Base-by-base conservation (phyloP, 2,329 filamentous ascomycete genomes). In the Myriosclerotinia duriaeana region DNA sequence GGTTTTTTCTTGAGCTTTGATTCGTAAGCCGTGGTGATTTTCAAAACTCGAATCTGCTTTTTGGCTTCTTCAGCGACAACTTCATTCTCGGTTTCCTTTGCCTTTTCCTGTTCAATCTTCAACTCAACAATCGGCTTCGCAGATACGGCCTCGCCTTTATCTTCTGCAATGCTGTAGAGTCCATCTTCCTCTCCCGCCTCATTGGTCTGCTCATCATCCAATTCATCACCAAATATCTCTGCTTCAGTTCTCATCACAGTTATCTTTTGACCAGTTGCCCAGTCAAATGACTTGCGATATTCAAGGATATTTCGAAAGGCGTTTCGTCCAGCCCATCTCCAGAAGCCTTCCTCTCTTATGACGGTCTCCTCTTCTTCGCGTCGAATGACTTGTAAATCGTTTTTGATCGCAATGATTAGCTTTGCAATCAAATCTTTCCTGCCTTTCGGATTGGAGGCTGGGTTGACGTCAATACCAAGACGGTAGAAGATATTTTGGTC, bases 291-390 rank as follows among this genome's bases (percentile, higher is more conserved):
- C 38, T 72, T 58, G 30, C 71, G 69, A 6, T 63, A 71, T n/a
- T 67, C 53, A 40, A 61, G 42, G 14, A 75, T 75, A 1, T 68
- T 56, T 12, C 71, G 52, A 38, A 67, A 72, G 3, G 71, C 72
- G 9, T 66, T 69, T 26, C 69, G 72, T 9, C 73, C 75, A 30
- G 74, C 74, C 72, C 73, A 77, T 59, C 74, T 69, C 71, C 72
- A 75, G 59, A 77, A 77, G 2, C 74, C 74, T 42, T 70, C 71
- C 44, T 74, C 71, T 62, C 74, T 70, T 36, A 73, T 67, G 1
- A 58, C 63, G 2, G 69, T 64, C 40, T 77, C 75, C 4, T 38
- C 61, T 12, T 74, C 69, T 63, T 77, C 75, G 36, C 68, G 66
- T 1, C 63, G 50, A 8, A 75, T 69, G 36, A 75, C 69, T 5